phyloP scores from a whole-genome alignment of 73 alveolate genomes.

The Stentor coeruleus region DNA sequence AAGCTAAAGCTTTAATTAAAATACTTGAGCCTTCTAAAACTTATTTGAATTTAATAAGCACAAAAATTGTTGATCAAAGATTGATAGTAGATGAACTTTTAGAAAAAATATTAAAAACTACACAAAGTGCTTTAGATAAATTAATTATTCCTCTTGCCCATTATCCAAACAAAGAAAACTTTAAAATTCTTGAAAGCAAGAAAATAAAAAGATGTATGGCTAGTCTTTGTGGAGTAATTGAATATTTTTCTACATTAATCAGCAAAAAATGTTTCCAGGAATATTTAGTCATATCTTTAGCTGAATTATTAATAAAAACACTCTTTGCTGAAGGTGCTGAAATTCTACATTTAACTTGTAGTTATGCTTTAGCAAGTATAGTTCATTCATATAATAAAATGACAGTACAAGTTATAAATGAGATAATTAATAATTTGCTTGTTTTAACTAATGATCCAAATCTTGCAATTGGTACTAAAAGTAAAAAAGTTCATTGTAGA shows the following conservation, averaged over 20 bases:
- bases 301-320: neutral
- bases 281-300: neutral
- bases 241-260: neutral
- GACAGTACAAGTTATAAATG: neutral
- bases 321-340: constrained; percentile 19
- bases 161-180: neutral
- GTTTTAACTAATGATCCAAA: neutral
- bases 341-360: neutral
- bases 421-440: neutral
- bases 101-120: neutral
- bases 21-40: neutral
- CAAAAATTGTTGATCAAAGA: neutral
- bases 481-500: neutral
- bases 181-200: neutral
- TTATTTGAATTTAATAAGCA: neutral
- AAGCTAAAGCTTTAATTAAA: too few relatives aligned
- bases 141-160: neutral
- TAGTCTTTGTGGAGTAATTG: neutral
- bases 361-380: neutral
- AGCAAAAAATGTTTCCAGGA: neutral
- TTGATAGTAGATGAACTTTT: neutral
- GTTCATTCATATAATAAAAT: neutral
- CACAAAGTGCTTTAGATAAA: neutral
- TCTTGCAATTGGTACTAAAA: neutral
- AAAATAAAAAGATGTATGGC: neutral